Evolutionary conservation across 139 green algal species (phyloP), one percentile per base, ranked within the genome.

Genomic region (Chlorella sp.): DNA sequence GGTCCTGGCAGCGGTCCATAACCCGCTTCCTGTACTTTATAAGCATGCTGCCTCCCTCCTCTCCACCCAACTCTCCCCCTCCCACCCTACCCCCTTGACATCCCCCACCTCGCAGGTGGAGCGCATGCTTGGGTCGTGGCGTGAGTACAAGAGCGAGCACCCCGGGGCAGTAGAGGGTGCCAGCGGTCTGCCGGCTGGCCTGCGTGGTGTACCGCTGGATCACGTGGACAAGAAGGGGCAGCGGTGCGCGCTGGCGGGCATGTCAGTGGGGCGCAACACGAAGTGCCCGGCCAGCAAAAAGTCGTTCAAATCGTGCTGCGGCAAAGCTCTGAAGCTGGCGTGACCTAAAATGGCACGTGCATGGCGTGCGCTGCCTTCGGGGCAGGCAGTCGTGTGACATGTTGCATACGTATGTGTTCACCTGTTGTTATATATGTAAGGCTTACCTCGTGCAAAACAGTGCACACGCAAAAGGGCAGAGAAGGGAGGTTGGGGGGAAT

Each of bases 261-360:
- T 28, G 53, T 57, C 68, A 4, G 90, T 85, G 9, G 71, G 81
- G 19, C n/a, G 36, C 15, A 91, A 88, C 79, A 93, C 90, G 1
- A 89, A 89, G 77, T 93, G 90, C 89, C 87, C 90, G 32, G 32
- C 37, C 12, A 91, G 81, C 26, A 37, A 57, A 22, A 91, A 89
- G 18, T 81, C 90, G 0, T 91, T 90, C 86, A 93, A 93, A 48
- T 48, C 90, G 11, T 93, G 90, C 71, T 93, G 90, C 86, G 90
- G 90, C 30, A 91, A 86, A 68, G 86, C 36, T 9, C 48, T 57
- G 48, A 57, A 57, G 48, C 48, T 57, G 48, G 48, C 48, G 48
- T 57, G 48, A 57, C 48, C 48, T 57, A 9, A 57, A 9, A 57
- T n/a, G n/a, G n/a, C n/a, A n/a, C n/a, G n/a, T n/a, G 48, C 48